phyloP scores from a whole-genome alignment of 2,329 filamentous ascomycete genomes.

The Aspergillus unguis region DNA sequence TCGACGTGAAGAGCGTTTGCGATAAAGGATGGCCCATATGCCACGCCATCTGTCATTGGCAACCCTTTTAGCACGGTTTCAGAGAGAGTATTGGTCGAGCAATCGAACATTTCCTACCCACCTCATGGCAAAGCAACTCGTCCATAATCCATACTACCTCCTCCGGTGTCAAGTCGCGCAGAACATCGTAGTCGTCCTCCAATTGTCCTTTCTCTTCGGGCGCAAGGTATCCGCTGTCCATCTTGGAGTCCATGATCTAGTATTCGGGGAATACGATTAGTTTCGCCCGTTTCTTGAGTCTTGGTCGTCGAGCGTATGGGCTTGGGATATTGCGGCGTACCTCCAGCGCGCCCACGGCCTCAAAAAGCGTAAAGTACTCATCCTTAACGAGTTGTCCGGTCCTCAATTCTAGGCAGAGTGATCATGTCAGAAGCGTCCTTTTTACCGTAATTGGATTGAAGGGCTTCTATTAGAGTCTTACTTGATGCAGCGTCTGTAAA shows the following conservation, averaged over 20 bases:
- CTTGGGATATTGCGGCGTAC: conserved; percentile 30
- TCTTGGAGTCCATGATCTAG: conserved; percentile 98
- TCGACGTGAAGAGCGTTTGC: conserved; percentile 88
- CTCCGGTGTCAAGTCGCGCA: conserved; percentile 64
- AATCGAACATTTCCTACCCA: conserved; percentile 35
- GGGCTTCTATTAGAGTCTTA: conserved; percentile 25
- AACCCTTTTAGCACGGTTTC: conserved; percentile 11
- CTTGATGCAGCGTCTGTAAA: conserved; percentile 53
- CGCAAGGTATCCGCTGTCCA: conserved; percentile 87
- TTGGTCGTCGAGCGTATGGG: not conserved
- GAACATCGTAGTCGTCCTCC: conserved; percentile 77
- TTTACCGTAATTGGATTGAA: not conserved
- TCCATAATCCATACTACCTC: conserved; percentile 93
- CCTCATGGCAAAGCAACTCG: conserved; percentile 84
- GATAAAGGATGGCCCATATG: conserved; percentile 93
- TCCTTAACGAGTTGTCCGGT: conserved; percentile 88
- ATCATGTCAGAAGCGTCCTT: conserved; percentile 9
- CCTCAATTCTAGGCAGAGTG: conserved; percentile 57
- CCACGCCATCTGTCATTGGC: conserved; percentile 73
- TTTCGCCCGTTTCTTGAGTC: too few relatives aligned
- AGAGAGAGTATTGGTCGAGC: not conserved
- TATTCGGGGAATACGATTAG: not conserved
- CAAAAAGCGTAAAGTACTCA: conserved; percentile 89
- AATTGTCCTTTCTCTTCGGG: conserved; percentile 63
- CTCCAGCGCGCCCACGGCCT: conserved; percentile 77